A percentile compares a stretch with the other conserved stretches of the same genome.
phyloP scores from a whole-genome alignment of 768 basidiomycete species.

The Stropharia rugosoannulata region DNA sequence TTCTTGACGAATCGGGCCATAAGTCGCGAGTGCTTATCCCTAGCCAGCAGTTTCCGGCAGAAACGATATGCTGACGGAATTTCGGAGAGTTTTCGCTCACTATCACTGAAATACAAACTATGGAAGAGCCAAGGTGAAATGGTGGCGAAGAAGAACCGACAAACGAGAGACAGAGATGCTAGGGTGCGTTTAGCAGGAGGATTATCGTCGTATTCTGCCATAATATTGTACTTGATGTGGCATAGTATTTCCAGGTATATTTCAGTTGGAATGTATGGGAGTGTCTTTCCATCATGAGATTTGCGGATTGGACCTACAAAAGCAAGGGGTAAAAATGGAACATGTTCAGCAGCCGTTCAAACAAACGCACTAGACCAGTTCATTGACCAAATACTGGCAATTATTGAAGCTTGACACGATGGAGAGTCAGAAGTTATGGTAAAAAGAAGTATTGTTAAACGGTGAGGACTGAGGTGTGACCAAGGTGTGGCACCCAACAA shows the following conservation, averaged over 20 bases:
- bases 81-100: not conserved
- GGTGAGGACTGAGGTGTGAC: too few species aligned
- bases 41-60: conserved; percentile 9
- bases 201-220: conserved; percentile 14
- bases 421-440: not conserved
- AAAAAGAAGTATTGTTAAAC: not conserved
- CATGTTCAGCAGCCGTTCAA: not conserved
- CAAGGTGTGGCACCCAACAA: too few species aligned
- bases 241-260: conserved; percentile 42
- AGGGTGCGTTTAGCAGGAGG: conserved; percentile 14
- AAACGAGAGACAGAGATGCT: conserved; percentile 36
- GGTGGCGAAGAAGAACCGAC: conserved; percentile 39
- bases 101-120: conserved; percentile 22
- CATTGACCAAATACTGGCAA: not conserved
- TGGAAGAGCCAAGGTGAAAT: conserved; percentile 40
- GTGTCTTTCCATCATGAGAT: not conserved
- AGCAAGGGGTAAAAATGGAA: not conserved
- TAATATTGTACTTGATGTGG: conserved; percentile 22
- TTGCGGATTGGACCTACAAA: conserved; percentile 18
- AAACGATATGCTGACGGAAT: not conserved
- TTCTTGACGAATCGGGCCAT: conserved; percentile 8
- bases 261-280: conserved; percentile 40
- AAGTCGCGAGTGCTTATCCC: not conserved
- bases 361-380: conserved; percentile 5
- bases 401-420: too few species aligned